A percentile compares a stretch with the other conserved stretches of the same genome.
Conservation (phyloP, 805 yeast genomes). For the Starmerella gropengiesseri region DNA sequence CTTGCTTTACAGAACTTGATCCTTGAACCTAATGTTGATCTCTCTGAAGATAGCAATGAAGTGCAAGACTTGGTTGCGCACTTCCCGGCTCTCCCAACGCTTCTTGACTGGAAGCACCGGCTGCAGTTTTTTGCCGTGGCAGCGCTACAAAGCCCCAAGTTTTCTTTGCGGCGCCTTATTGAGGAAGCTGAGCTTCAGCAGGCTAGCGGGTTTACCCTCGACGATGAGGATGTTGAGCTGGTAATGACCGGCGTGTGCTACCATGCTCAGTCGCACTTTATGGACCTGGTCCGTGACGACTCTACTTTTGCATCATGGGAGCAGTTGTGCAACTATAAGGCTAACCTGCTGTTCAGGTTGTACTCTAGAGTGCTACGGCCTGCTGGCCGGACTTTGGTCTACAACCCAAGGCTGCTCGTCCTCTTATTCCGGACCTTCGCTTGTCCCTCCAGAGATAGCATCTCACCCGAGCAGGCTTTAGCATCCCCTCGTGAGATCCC, state of each 20-base stretch:
- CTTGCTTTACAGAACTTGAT: conserved; percentile 13
- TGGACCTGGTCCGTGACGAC: conserved; percentile 8
- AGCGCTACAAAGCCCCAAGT: conserved; percentile 16
- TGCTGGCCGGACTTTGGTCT: conserved; percentile 22
- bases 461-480: conserved; percentile 22
- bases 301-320: conserved; percentile 19
- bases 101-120: conserved; percentile 27
- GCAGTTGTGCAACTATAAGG: conserved; percentile 23
- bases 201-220: conserved; percentile 27
- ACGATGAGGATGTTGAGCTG: conserved; percentile 25
- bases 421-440: conserved; percentile 26
- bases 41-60: conserved; percentile 16
- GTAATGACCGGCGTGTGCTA: conserved; percentile 27
- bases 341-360: conserved; percentile 19
- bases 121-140: conserved; percentile 25
- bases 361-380: too few relatives aligned
- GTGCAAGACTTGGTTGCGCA: conserved; percentile 21
- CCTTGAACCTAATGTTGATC: conserved; percentile 3
- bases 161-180: conserved; percentile 23
- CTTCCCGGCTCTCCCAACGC: conserved; percentile 22
- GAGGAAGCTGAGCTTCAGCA: conserved; percentile 26
- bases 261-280: conserved; percentile 22
- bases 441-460: conserved; percentile 15
- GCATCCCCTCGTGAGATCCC: conserved; percentile 14
- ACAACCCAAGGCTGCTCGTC: conserved; percentile 22